Base-by-base conservation (phyloP, 768 basidiomycete species). In the Collybia nuda region DNA sequence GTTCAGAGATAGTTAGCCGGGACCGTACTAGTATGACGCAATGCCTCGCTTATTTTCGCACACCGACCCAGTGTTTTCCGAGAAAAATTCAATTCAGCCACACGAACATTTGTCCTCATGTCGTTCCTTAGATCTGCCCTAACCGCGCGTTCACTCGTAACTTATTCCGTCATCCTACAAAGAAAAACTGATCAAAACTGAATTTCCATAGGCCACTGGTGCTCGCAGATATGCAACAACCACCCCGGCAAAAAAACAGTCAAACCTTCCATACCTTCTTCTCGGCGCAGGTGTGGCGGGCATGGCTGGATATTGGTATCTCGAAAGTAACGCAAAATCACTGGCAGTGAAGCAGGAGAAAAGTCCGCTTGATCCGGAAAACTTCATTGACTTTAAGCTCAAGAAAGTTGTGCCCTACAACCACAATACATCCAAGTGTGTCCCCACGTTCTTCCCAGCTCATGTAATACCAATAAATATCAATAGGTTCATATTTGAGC, bases 341-440 rank as follows among this genome's bases (percentile, higher is more conserved):
- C 36, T 47, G 6, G 60, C 51, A 5, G 59, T 42, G 57, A 71
- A 67, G 62, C 80, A 79, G 54, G 72, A 81, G 62, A 85, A 82
- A 63, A 87, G 85, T 56, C 82, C 86, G 11, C 78, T 93, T 21
- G 86, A 90, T 63, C 81, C 89, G 6, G 71, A 89, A 51, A 82
- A 85, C 56, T 92, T 86, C 61, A 68, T 84, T 44, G 83, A 91
- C 64, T 87, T 97, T 69, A 85, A 84, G 64, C 82, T 98, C 60
- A 88, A 88, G 67, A 82, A 84, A 62, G 67, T 92, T 52, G 72
- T 84, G 52, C 86, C 86, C 0, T 97, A 96, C 78, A 98, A 97
- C 80, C 88, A 98, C 80, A 97, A 98, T 71, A 88, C 93, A 12
- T 76, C 90, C 26, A 82, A 79, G 84, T 93, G 56, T 50, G 78